Evolutionary conservation across 441 rosid species (phyloP), one percentile per base, ranked within the genome.

Genomic region (Geranium incanum): DNA sequence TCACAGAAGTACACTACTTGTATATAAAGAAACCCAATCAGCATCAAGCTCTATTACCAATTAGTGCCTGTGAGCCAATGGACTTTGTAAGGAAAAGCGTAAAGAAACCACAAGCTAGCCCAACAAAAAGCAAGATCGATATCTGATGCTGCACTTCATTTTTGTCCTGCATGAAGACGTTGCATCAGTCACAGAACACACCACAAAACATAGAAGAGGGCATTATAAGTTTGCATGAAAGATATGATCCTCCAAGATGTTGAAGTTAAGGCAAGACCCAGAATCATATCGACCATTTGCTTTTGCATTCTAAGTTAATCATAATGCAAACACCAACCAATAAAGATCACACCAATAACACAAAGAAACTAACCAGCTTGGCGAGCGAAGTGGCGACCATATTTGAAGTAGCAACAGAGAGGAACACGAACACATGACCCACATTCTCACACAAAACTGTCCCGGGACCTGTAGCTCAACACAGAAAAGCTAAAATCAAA

Each of bases 361-460:
- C 36, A 19, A 72, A 60, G 75, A 75, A 81, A 78, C 84, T 82
- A 72, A 90, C 97, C 98, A 71, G 81, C 74, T 81, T 84, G 70
- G 97, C 91, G 65, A 89, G 93, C 70, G 97, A 80, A 74, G 92
- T 93, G 64, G 98, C 95, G 57, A 90, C 93, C 92, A 90, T 78
- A 83, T 93, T 93, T 3, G 95, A 90, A 70, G 97, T 93, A 7
- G 94, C 93, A 78, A 93, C 82, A 0, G 97, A 89, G 68, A 93
- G 95, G 83, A 90, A 90, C 98, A 93, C 89, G 82, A 93, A 90
- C 3, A 81, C 73, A 70, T 90, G 89, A 78, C 88, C 78, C 74
- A 83, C 78, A 63, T 84, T 81, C 77, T 90, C 95, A 63, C 95
- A 90, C 70, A 90, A 66, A 75, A 93, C 93, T 16, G 95, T 93